These are phyloP conservation scores for Dictyostelium capitatum DNA, from an alignment of 78 protist species.

Conservation along the genomic window DNA sequence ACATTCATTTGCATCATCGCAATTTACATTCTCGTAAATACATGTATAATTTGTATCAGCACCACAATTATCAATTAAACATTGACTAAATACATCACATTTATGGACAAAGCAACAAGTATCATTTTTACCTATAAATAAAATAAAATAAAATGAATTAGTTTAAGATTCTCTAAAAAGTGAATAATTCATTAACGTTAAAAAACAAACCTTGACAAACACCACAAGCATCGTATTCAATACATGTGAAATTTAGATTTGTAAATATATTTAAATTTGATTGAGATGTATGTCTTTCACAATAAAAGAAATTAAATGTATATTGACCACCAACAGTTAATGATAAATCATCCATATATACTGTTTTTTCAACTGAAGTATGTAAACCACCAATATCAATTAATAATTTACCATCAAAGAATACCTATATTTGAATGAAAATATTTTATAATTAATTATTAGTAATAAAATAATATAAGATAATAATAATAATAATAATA, in stretches of 20 bases:
- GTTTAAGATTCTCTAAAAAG: too few species aligned
- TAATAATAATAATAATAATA: neutral
- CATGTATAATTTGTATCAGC: neutral
- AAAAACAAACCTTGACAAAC: constrained; percentile 1
- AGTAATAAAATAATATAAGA: neutral
- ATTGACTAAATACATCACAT: neutral
- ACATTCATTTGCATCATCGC: neutral
- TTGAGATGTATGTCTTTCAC: constrained; percentile 26
- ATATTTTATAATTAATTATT: neutral
- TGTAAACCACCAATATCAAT: constrained; percentile 70
- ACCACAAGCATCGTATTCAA: constrained; percentile 10
- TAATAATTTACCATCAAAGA: constrained; percentile 18
- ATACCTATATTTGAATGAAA: neutral
- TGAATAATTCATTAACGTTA: too few species aligned
- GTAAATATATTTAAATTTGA: constrained; percentile 17
- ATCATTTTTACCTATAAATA: constrained; percentile 5
- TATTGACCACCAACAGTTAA: neutral
- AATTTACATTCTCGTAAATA: neutral
- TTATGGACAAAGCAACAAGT: neutral
- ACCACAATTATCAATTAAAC: neutral
- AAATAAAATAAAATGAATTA: neutral
- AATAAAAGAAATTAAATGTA: constrained; percentile 25
- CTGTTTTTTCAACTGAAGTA: neutral
- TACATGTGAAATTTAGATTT: neutral
- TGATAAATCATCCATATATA: constrained; percentile 23